Evolutionary conservation across 2,329 filamentous ascomycete species (phyloP), one percentile per base, ranked within the genome.

Genomic region (Ilyonectria destructans): DNA sequence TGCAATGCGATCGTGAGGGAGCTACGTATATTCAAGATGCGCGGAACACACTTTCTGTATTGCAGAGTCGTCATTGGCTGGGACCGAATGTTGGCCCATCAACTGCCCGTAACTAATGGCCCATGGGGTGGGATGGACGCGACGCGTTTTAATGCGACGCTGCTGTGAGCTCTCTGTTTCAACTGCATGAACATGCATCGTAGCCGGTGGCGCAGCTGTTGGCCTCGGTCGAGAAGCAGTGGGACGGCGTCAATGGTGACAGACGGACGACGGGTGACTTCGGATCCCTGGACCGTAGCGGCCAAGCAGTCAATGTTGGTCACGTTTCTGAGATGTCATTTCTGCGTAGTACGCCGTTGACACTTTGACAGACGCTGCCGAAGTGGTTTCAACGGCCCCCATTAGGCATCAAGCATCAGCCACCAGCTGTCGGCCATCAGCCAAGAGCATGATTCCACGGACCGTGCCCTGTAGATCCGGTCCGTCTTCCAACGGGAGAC

Each of bases 1-100:
- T 72, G 62, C 62, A 67, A 74, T 64, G 45, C 61, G 64, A 74
- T 69, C 51, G 63, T 48, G 33, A 67, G 29, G 31, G 46, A 48
- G 26, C 23, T 62, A 51, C 33, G 60, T 59, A 61, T 54, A 69
- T 70, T 51, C 45, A 64, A 67, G 65, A 62, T 58, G 33, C 45
- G 29, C 59, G 29, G 13, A 49, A 54, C 52, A 56, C 43, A 46
- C 49, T 54, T 54, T 58, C 21, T 45, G 19, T 40, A 26, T 15
- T 48, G 35, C 26, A 19, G 21, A 63, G 43, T 37, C 40, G n/a
- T 56, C 29, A 69, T 70, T 64, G 49, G 65, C 40, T 48, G 48
- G 55, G 56, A 61, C 58, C 19, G 12, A 56, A 49, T 54, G 33
- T n/a, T 35, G 46, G 58, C 48, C 51, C 35, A 51, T 58, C 52